These are phyloP conservation scores for Saccharomycopsis oosterbeekiorum DNA, from an alignment of 805 yeast species.

Conservation along the genomic window DNA sequence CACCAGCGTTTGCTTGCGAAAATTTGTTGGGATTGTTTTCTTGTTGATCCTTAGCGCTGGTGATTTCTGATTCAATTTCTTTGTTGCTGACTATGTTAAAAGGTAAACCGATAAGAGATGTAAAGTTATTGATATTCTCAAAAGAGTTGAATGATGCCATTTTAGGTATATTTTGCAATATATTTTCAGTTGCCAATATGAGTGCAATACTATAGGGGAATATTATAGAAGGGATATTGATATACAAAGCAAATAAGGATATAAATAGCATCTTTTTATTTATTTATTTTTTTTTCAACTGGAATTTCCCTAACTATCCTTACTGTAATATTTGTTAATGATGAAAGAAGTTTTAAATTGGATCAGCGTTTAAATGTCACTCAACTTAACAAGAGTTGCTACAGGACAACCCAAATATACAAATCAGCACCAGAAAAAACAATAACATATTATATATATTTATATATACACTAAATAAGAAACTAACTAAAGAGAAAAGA, in stretches of 20 bases:
- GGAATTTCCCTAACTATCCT: no score
- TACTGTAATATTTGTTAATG: no score
- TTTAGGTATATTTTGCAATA: background rate
- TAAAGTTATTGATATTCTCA: background rate
- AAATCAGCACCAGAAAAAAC: background rate
- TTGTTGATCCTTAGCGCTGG: background rate
- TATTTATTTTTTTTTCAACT: no score
- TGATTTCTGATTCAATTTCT: background rate
- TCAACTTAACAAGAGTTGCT: background rate
- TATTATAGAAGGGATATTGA: no score
- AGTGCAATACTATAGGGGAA: no score
- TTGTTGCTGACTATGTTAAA: constrained; percentile 11
- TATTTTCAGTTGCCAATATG: no score
- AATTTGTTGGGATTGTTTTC: background rate
- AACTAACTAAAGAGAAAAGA: background rate
- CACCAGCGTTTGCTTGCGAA: background rate
- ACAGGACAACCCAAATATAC: background rate
- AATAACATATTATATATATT: background rate
- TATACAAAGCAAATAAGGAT: no score
- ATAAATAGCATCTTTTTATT: no score
- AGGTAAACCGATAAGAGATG: constrained; percentile 1
- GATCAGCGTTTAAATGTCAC: background rate
- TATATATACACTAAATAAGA: background rate
- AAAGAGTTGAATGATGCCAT: background rate
- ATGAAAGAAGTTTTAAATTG: no score